Evolutionary conservation across 306 rosid genomes (phyloP).

Genomic region (Ormosia semicastrata): DNA sequence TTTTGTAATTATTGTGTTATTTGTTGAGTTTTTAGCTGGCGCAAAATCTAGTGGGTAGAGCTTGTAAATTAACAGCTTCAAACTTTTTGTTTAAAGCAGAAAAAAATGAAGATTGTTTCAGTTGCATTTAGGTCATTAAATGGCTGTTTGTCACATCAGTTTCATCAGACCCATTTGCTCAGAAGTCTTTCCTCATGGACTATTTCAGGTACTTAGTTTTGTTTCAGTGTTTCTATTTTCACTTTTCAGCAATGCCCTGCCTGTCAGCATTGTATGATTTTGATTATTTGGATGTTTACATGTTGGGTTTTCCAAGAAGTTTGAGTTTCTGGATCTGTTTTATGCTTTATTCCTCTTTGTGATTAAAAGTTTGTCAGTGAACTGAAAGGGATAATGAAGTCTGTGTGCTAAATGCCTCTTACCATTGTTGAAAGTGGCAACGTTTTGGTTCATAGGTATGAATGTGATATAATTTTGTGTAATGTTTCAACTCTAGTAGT

Average conservation of each 20-base stretch:
- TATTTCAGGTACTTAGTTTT: conserved; percentile 29
- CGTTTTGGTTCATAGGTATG: background rate
- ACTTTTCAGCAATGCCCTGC: background rate
- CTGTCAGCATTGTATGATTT: background rate
- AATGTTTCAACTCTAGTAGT: background rate
- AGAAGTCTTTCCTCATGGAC: conserved; percentile 36
- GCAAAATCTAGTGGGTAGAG: background rate
- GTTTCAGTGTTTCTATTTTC: background rate
- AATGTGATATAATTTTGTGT: background rate
- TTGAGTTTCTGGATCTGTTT: conserved; percentile 7
- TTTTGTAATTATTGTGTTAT: background rate
- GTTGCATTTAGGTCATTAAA: conserved; percentile 37
- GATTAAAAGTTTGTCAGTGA: background rate
- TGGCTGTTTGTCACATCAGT: conserved; percentile 3
- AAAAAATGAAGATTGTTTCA: conserved; percentile 34
- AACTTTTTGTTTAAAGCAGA: conserved; percentile 17
- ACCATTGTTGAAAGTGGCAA: background rate
- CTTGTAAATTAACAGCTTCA: background rate
- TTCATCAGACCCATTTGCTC: conserved; percentile 7
- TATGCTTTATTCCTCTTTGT: background rate
- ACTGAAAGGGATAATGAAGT: background rate
- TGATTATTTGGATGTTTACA: background rate
- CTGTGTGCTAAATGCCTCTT: background rate
- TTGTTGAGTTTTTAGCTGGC: background rate
- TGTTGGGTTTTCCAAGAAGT: background rate